Conservation (phyloP, 2,329 filamentous ascomycete species). For the Paecilomyces dactylethromorphus region DNA sequence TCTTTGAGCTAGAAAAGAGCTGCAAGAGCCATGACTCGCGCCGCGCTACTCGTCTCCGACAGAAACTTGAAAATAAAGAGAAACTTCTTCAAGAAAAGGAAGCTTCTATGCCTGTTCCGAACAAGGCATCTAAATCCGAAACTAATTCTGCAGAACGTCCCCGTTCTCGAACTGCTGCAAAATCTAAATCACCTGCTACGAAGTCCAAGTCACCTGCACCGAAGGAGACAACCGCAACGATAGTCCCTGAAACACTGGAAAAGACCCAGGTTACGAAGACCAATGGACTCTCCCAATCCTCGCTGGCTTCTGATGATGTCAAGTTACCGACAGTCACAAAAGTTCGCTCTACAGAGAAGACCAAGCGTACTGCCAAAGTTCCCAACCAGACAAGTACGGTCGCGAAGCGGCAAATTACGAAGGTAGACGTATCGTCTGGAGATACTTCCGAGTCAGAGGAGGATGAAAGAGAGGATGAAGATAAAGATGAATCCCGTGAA, state of each 20-base stretch:
- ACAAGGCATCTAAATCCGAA: not conserved
- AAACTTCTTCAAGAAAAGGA: conserved; percentile 9
- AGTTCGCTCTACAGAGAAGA: not conserved
- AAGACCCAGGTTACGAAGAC: not conserved
- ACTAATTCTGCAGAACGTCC: not conserved
- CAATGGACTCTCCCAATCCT: not conserved
- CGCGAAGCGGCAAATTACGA: not conserved
- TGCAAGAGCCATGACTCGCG: not conserved
- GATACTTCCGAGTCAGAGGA: not conserved
- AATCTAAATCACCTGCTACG: not conserved
- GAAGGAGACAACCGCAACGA: not conserved
- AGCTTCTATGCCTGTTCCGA: not conserved
- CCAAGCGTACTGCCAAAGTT: not conserved
- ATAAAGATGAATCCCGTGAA: not conserved
- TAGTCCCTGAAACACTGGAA: not conserved
- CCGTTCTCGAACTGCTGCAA: not conserved
- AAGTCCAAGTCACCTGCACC: conserved; percentile 1
- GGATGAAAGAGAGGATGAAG: not conserved
- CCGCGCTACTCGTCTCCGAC: not conserved
- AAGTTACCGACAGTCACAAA: not conserved
- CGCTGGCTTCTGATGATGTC: not conserved
- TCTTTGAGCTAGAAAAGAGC: not conserved
- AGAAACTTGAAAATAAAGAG: conserved; percentile 1
- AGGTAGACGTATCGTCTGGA: not conserved
- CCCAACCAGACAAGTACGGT: not conserved